Percentiles rank a stretch among this genome's conserved stretches.
phyloP scores from a whole-genome alignment of 2,329 filamentous ascomycete genomes.

The Cladobotryum protrusum region DNA sequence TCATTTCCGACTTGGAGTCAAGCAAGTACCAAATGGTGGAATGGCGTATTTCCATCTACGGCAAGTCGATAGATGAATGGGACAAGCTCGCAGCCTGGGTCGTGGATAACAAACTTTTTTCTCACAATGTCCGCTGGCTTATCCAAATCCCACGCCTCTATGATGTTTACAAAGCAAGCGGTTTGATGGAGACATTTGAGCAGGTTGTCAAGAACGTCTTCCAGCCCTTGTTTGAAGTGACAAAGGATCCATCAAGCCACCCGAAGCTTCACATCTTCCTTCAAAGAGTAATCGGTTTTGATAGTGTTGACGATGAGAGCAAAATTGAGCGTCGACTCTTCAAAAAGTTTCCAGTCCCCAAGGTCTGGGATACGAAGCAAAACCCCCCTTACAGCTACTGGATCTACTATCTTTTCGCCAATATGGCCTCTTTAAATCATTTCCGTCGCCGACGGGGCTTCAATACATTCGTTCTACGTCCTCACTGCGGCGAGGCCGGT shows the following conservation, averaged over 20 bases:
- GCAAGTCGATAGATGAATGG: conserved; percentile 88
- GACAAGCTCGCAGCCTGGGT: conserved; percentile 99
- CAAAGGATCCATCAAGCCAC: conserved; percentile 75
- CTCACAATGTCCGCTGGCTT: conserved; percentile 94
- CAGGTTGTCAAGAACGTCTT: conserved; percentile 89
- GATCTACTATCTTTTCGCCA: conserved; percentile 96
- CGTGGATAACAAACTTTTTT: conserved; percentile 95
- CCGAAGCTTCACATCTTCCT: conserved; percentile 93
- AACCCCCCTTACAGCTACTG: conserved; percentile 99
- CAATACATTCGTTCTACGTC: conserved; percentile 88
- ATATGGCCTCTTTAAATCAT: conserved; percentile 85
- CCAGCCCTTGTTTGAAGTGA: conserved; percentile 89
- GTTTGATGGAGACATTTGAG: conserved; percentile 82
- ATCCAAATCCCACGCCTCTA: conserved; percentile 92
- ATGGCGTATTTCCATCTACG: conserved; percentile 98
- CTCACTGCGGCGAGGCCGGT: conserved; percentile 93
- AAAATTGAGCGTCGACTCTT: conserved; percentile 92
- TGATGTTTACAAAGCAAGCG: conserved; percentile 88
- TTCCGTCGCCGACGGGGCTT: conserved; percentile 89
- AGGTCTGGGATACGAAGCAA: conserved; percentile 82
- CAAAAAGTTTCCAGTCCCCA: conserved; percentile 88
- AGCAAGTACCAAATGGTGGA: conserved; percentile 99
- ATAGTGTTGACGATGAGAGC: conserved; percentile 97
- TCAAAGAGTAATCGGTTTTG: conserved; percentile 91
- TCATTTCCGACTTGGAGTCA: conserved; percentile 92